Conservation (phyloP, 768 basidiomycete species). For the Leucogyrophana mollusca region DNA sequence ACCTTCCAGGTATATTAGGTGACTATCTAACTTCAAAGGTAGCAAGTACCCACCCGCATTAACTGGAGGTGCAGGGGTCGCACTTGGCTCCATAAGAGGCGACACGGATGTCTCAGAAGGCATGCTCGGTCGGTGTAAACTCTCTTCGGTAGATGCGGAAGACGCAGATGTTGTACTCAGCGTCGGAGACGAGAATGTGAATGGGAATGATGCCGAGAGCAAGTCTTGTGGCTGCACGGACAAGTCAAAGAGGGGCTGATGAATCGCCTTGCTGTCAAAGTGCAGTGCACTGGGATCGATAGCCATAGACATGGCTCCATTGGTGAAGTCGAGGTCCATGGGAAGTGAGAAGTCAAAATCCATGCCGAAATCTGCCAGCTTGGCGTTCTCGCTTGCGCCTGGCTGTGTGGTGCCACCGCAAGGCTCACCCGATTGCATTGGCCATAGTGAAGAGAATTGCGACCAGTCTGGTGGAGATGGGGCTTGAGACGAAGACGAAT, state of each 20-base stretch:
- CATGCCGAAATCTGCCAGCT: constrained; percentile 39
- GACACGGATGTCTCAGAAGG: constrained; percentile 43
- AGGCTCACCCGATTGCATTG: constrained; percentile 12
- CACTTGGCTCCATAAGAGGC: constrained; percentile 41
- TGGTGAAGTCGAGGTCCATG: constrained; percentile 65
- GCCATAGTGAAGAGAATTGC: constrained; percentile 51
- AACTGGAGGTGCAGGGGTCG: constrained; percentile 18
- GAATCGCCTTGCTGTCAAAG: constrained; percentile 32
- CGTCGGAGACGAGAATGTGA: constrained; percentile 39
- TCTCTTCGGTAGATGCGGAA: constrained; percentile 20
- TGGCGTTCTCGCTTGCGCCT: constrained; percentile 14
- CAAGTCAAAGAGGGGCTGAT: constrained; percentile 18
- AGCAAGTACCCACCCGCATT: constrained; percentile 12
- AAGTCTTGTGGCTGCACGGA: constrained; percentile 28
- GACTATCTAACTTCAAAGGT: constrained; percentile 7
- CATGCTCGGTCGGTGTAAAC: constrained; percentile 16
- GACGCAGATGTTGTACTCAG: constrained; percentile 33
- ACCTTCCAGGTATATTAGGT: background rate
- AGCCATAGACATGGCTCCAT: constrained; percentile 41
- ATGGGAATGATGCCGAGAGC: constrained; percentile 33
- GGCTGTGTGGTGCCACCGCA: background rate
- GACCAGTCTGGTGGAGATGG: constrained; percentile 51
- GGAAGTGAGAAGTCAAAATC: constrained; percentile 39
- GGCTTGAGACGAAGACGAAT: constrained; percentile 27
- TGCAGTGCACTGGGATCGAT: constrained; percentile 68